Evolutionary conservation across 352 stramenopile species (phyloP).

Genomic region (Thraustotheca clavata): DNA sequence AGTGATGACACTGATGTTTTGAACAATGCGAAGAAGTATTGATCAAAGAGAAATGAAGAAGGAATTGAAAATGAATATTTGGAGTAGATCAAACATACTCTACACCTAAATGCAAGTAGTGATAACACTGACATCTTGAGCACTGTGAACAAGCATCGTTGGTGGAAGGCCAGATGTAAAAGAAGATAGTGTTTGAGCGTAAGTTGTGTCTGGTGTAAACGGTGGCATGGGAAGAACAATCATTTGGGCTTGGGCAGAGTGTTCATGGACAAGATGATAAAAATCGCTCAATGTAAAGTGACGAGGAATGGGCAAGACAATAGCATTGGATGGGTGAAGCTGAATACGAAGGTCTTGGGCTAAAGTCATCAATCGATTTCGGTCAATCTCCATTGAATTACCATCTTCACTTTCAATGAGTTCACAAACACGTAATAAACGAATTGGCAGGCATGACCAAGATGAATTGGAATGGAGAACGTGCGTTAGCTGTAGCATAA

Average conservation of each 20-base stretch:
- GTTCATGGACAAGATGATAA: no score
- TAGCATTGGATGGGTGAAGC: neutral
- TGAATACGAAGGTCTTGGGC: constrained; percentile 11
- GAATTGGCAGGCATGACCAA: constrained; percentile 24
- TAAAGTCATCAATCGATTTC: neutral
- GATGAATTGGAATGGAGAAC: constrained; percentile 33
- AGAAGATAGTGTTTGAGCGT: neutral
- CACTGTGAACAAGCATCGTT: constrained; percentile 19
- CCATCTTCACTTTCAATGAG: neutral
- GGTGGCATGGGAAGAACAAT: no score
- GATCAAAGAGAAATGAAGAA: no score
- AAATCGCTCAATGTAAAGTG: no score
- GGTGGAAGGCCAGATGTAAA: constrained; percentile 19
- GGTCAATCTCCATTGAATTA: neutral
- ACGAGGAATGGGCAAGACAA: neutral
- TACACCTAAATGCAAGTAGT: constrained; percentile 21
- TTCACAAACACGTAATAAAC: constrained; percentile 8
- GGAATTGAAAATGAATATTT: no score
- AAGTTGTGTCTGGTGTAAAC: no score
- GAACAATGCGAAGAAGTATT: constrained; percentile 13
- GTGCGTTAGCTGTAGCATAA: constrained; percentile 42
- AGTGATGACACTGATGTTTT: constrained; percentile 15
- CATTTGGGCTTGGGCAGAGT: no score
- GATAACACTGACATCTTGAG: constrained; percentile 10
- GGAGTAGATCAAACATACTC: no score